These are phyloP conservation scores for Aspergillus terreus DNA, from an alignment of 2,329 filamentous ascomycete genomes.

Conservation along the genomic window DNA sequence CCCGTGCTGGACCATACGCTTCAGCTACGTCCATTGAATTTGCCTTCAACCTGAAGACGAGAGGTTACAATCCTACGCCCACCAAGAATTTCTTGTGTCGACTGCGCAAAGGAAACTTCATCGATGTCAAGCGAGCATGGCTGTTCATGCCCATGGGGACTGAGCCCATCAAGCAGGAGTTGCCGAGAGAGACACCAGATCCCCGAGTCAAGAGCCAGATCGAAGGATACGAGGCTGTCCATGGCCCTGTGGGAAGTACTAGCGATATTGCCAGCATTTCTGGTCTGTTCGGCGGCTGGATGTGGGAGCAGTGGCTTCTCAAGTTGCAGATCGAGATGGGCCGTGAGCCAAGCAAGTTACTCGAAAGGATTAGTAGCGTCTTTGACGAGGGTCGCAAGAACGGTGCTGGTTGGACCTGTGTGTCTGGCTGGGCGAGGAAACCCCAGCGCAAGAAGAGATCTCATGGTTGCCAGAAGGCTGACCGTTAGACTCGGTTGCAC, in stretches of 20 bases:
- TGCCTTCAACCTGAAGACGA: constrained; percentile 79
- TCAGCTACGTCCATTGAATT: constrained; percentile 88
- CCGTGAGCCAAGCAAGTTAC: constrained; percentile 52
- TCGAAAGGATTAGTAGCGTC: constrained; percentile 55
- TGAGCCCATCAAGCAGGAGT: constrained; percentile 44
- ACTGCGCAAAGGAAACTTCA: constrained; percentile 71
- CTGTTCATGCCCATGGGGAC: constrained; percentile 79
- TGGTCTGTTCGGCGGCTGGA: constrained; percentile 79
- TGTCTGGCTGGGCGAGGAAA: constrained; percentile 59
- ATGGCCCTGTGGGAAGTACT: constrained; percentile 60
- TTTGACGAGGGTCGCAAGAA: constrained; percentile 59
- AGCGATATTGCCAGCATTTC: constrained; percentile 70
- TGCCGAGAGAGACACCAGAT: constrained; percentile 38
- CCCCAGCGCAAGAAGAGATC: constrained; percentile 26
- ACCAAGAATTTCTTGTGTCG: constrained; percentile 77
- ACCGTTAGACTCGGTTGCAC: background rate
- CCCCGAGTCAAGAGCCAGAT: constrained; percentile 34
- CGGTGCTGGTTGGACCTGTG: constrained; percentile 56
- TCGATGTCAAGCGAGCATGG: constrained; percentile 80
- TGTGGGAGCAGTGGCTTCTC: constrained; percentile 95
- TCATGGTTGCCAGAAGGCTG: background rate
- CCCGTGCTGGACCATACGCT: constrained; percentile 75
- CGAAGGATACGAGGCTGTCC: constrained; percentile 56
- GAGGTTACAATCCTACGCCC: constrained; percentile 83
- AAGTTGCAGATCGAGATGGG: constrained; percentile 84